Base-by-base conservation (phyloP, 352 stramenopile species). In the Phytophthora macrochlamydospora region DNA sequence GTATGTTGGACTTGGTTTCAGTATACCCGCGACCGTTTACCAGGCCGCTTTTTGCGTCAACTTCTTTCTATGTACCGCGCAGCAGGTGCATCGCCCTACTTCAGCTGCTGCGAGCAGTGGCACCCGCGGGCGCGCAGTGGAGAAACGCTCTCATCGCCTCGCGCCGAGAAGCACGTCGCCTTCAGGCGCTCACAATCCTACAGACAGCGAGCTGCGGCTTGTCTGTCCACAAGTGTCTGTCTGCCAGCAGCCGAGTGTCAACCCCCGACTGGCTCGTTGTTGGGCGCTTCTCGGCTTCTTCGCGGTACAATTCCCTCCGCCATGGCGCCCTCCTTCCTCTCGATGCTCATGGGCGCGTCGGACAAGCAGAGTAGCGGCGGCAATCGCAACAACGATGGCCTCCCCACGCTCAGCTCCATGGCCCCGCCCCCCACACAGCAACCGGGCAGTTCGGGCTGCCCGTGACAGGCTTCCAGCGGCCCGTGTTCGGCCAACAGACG, bases 271-370 rank as follows among this genome's bases (percentile, higher is more conserved):
- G 43, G 43, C 43, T 49, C 14, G 43, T 28, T 46, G 40, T 24
- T 29, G 43, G 29, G 13, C 55, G 42, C 56, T 62, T 66, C 46
- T 67, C 56, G 13, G 13, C 57, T 43, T 43, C 45, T 54, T 49
- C 65, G 46, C 18, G 18, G 18, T 24, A 24, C 18, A 24, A 24
- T 24, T 24, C 18, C 18, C 18, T 24, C 18, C 18, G 50, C 54
- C 55, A 89, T 89, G 79, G 64, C 79, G 67, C 77, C 79, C 58
- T 86, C 79, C 58, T 89, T 89, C 65, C 75, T 89, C 53, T 82
- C 79, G 35, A 75, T 81, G 76, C 73, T 89, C 56, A 83, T 89
- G 74, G 54, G 62, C 67, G 61, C 62, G 33, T 9, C 48, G 61
- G 43, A 76, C 50, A 71, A 71, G 59, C 54, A 53, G 18, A 49